Percentiles rank a stretch among this genome's conserved stretches.
Evolutionary conservation across 345 rosid genomes (phyloP).

Genomic region (Jatropha curcas): DNA sequence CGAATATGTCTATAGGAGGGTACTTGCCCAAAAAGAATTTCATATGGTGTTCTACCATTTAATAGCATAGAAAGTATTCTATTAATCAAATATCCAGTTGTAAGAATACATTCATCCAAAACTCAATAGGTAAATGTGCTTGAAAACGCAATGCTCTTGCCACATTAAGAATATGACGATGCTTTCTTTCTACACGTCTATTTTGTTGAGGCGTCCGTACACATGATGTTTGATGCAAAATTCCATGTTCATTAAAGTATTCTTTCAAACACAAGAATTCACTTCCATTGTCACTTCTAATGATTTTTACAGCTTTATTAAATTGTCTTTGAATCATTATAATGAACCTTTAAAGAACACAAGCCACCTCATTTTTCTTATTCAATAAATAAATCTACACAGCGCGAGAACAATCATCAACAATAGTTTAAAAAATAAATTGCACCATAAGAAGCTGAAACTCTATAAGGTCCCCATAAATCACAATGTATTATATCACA

Average conservation of each 20-base stretch:
- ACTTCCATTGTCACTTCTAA: constrained; percentile 13
- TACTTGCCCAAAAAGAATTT: not conserved
- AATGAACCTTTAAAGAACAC: not conserved
- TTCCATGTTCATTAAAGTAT: not conserved
- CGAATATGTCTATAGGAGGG: not conserved
- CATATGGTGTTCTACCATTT: not conserved
- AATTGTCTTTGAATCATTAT: not conserved
- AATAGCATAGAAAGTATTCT: not conserved
- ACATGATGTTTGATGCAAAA: not conserved
- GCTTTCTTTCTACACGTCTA: not conserved
- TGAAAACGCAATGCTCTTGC: not conserved
- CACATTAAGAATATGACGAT: not conserved
- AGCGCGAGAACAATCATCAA: constrained; percentile 25
- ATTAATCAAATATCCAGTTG: not conserved
- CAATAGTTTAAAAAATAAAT: constrained; percentile 14
- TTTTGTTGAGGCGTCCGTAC: not conserved
- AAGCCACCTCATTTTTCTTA: constrained; percentile 1
- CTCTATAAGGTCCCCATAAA: constrained; percentile 21
- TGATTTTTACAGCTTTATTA: not conserved
- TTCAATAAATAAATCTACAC: constrained; percentile 20
- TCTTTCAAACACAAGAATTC: not conserved
- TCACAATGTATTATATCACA: constrained; percentile 30
- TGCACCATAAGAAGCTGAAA: not conserved
- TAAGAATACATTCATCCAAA: not conserved
- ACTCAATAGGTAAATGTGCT: not conserved